Conservation (phyloP, 2,329 filamentous ascomycete genomes). For the Dothistroma pini region DNA sequence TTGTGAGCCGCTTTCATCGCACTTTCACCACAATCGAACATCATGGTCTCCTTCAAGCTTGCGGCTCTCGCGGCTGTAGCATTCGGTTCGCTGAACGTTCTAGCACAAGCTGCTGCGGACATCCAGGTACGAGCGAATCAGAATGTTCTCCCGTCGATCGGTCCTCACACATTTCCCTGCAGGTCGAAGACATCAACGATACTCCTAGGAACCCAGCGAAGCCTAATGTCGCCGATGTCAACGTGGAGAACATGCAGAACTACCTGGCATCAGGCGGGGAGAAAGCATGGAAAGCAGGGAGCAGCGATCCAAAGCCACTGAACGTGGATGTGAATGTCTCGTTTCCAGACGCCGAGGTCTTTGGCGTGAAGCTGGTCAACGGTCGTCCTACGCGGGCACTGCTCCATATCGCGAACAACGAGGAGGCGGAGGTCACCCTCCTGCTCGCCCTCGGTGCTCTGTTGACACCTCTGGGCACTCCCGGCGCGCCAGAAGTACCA, state of each 20-base stretch:
- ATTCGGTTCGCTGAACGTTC: conserved; percentile 62
- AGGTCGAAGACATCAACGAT: conserved; percentile 22
- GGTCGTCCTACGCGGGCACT: conserved; percentile 79
- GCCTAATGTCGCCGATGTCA: conserved; percentile 16
- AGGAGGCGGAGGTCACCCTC: conserved; percentile 70
- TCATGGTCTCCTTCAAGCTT: conserved; percentile 71
- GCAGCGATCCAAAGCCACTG: conserved; percentile 50
- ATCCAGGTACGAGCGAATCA: conserved; percentile 27
- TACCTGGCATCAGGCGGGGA: conserved; percentile 14
- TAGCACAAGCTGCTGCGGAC: conserved; percentile 50
- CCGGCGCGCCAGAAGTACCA: conserved; percentile 51
- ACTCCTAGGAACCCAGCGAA: conserved; percentile 8
- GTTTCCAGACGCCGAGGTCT: conserved; percentile 70
- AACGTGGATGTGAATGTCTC: conserved; percentile 54
- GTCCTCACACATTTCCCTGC: conserved; percentile 9
- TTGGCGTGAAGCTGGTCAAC: conserved; percentile 94
- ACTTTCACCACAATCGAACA: neutral
- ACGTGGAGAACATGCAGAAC: conserved; percentile 21
- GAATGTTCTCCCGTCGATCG: conserved; percentile 16
- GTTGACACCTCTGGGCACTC: conserved; percentile 51
- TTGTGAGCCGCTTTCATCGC: neutral
- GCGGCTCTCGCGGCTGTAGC: conserved; percentile 69
- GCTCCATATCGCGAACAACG: conserved; percentile 79
- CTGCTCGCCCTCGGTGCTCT: conserved; percentile 74
- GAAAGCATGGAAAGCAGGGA: conserved; percentile 17